Base-by-base conservation (phyloP, 169 alveolate genomes). In the Cryptosporidium sp. region DNA sequence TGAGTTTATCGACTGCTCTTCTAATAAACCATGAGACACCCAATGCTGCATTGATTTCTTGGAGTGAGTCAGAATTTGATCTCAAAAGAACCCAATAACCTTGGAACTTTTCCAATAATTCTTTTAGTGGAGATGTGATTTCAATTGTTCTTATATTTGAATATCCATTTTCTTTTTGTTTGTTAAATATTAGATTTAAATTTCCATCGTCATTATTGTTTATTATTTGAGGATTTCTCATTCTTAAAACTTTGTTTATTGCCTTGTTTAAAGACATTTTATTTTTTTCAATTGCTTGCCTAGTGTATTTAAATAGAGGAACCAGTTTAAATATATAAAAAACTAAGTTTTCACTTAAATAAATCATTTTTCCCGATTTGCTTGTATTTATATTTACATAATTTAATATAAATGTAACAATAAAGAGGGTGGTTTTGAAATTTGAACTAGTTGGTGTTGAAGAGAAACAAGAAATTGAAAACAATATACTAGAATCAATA, bases 1-100 rank as follows among this genome's bases (percentile, higher is more conserved):
- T 80, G 5, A 80, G 31, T 44, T 80, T 80, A 23, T 80, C 89
- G 6, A 80, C 80, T 26, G 89, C 89, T 42, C 89, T 80, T 26
- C 89, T 60, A 16, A 80, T 80, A 31, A 80, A 62, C 89, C 89
- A 80, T 21, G 89, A 80, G n/a, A 80, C 89, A 12, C 89, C 89
- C 35, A 80, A 37, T 44, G 89, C 89, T 31, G 89, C 89, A 39
- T 80, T 80, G 16, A 80, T 60, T 80, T 80, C 89, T 44, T 80
- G 89, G 4, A 80, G 68, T 23, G 89, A 80, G 35, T 80, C 89
- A 42, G 89, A 80, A 80, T 80, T 60, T 23, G 73, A 62, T 44
- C 75, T 80, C n/a, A 80, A 56, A 12, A 80, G 75, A 65, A 60
- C 51, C 89, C 89, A 80, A 37, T 62, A 80, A 31, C 89, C 89